Conservation (phyloP, 1,284 basidiomycete genomes). For the Naganishia albida region DNA sequence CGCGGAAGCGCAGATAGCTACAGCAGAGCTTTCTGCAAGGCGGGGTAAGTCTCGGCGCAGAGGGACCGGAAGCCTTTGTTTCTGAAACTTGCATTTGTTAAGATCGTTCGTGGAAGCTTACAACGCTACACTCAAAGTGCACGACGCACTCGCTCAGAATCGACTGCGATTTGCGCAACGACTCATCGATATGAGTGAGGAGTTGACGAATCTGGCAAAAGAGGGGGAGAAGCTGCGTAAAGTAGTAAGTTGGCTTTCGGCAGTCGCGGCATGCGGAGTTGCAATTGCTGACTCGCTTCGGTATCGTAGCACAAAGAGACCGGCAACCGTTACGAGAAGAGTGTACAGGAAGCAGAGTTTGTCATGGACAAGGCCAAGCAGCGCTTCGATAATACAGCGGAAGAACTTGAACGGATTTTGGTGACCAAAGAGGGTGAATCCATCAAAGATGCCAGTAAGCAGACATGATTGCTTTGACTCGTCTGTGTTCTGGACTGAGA, state of each 20-base stretch:
- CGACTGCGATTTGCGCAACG: constrained; percentile 80
- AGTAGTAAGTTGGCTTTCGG: constrained; percentile 58
- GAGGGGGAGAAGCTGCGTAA: constrained; percentile 95
- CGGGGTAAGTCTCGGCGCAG: constrained; percentile 66
- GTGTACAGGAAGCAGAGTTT: constrained; percentile 83
- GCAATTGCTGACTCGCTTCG: background rate
- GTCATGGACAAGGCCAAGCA: constrained; percentile 85
- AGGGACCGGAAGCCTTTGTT: background rate
- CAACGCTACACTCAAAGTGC: constrained; percentile 80
- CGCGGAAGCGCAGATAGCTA: constrained; percentile 79
- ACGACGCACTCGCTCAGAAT: constrained; percentile 87
- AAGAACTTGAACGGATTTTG: constrained; percentile 91
- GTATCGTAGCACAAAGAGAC: constrained; percentile 76
- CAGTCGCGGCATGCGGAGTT: background rate
- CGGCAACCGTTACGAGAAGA: constrained; percentile 80
- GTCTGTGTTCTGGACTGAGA: constrained; percentile 22
- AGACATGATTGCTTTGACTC: constrained; percentile 55
- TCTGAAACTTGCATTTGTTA: background rate
- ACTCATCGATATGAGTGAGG: constrained; percentile 92
- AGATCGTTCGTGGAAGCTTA: constrained; percentile 87
- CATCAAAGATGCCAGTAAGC: constrained; percentile 68
- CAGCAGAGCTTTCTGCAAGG: constrained; percentile 84
- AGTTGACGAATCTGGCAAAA: constrained; percentile 77
- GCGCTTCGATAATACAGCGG: constrained; percentile 83
- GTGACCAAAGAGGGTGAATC: constrained; percentile 93